phyloP scores from a whole-genome alignment of 2,329 filamentous ascomycete genomes.

The Trichophyton rubrum region DNA sequence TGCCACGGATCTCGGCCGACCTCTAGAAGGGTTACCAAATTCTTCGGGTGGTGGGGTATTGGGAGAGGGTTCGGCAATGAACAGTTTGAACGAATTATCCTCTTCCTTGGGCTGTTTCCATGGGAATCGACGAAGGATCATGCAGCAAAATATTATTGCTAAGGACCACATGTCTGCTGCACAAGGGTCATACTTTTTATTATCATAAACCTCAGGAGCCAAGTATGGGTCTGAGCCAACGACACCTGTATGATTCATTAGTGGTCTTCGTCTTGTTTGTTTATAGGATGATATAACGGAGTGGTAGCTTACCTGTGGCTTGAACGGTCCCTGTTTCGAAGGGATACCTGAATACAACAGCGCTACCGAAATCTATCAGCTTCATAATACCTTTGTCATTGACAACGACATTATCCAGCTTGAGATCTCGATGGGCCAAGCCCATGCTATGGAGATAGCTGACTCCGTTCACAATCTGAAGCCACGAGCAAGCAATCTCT shows the following conservation, averaged over 20 bases:
- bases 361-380: constrained; percentile 96
- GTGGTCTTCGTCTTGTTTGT: not conserved
- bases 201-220: constrained; percentile 90
- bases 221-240: constrained; percentile 90
- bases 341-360: constrained; percentile 91
- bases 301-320: constrained; percentile 54
- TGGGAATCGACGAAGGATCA: constrained; percentile 86
- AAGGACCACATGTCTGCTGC: constrained; percentile 96
- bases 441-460: constrained; percentile 93
- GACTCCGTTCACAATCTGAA: constrained; percentile 90
- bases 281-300: not conserved
- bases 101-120: constrained; percentile 90
- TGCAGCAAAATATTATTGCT: constrained; percentile 97
- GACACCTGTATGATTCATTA: constrained; percentile 41
- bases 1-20: constrained; percentile 25
- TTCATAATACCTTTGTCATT: constrained; percentile 98
- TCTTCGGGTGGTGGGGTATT: constrained; percentile 40
- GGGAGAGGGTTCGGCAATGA: constrained; percentile 71
- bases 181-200: constrained; percentile 83
- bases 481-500: constrained; percentile 78
- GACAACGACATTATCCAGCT: constrained; percentile 95
- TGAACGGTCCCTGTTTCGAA: constrained; percentile 81
- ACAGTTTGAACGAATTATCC: constrained; percentile 91
- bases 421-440: constrained; percentile 84
- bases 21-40: constrained; percentile 12